Conservation (phyloP, 495 filamentous ascomycete species). For the Hyaloscypha bicolor region DNA sequence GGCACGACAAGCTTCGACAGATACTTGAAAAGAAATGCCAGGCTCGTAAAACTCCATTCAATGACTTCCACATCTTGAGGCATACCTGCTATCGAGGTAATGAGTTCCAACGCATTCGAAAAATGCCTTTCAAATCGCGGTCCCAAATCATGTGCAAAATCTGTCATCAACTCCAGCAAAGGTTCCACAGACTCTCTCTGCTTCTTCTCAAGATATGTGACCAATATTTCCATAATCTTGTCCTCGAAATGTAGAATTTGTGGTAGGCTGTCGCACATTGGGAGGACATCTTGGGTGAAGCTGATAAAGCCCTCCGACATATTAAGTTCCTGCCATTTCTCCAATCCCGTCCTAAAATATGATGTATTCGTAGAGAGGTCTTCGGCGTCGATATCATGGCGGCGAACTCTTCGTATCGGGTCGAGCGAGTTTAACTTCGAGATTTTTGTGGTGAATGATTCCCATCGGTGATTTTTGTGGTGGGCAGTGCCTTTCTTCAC, state of each 20-base stretch:
- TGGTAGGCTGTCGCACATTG: slow-evolving; percentile 84
- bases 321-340: slow-evolving; percentile 90
- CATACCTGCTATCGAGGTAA: slow-evolving; percentile 54
- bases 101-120: slow-evolving; percentile 64
- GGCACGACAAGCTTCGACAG: slow-evolving; percentile 82
- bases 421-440: slow-evolving; percentile 86
- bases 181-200: slow-evolving; percentile 82
- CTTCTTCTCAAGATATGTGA: slow-evolving; percentile 73
- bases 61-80: slow-evolving; percentile 71
- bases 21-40: slow-evolving; percentile 97
- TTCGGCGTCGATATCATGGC: slow-evolving; percentile 76
- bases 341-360: slow-evolving; percentile 78
- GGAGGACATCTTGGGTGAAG: slow-evolving; percentile 71
- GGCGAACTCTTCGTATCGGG: slow-evolving; percentile 83
- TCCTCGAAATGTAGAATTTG: slow-evolving; percentile 88
- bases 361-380: slow-evolving; percentile 67
- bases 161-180: slow-evolving; percentile 77
- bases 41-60: slow-evolving; percentile 94
- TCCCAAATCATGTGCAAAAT: slow-evolving; percentile 91
- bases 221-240: slow-evolving; percentile 76
- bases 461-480: slow-evolving; percentile 82
- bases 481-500: slow-evolving; percentile 69
- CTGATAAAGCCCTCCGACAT: slow-evolving; percentile 74
- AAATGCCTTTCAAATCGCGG: slow-evolving; percentile 89
- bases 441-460: slow-evolving; percentile 91